A percentile compares a stretch with the other conserved stretches of the same genome.
Conservation (phyloP, 768 basidiomycete genomes). For the Tylopilus sp. region DNA sequence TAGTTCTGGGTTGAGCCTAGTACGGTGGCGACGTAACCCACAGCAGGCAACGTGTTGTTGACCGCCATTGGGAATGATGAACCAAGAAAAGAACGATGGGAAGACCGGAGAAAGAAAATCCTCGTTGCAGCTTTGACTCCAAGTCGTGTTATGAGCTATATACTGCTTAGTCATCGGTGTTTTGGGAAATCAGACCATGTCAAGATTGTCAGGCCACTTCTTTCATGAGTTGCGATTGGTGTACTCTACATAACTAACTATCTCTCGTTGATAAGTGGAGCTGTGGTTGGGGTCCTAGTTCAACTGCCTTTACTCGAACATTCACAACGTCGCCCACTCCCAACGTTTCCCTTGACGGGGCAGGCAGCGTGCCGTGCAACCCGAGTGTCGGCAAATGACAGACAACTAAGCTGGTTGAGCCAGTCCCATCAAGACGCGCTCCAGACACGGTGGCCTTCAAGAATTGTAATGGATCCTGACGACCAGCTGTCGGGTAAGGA, state of each 20-base stretch:
- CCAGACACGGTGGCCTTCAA: constrained; percentile 27
- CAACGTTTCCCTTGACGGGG: constrained; percentile 4
- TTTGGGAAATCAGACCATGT: background rate
- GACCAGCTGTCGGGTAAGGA: constrained; percentile 14
- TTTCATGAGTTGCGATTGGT: background rate
- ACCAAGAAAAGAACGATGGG: background rate
- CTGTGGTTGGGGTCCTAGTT: constrained; percentile 29
- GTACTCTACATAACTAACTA: background rate
- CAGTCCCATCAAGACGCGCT: constrained; percentile 14
- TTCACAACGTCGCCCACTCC: constrained; percentile 27
- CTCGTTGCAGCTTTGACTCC: constrained; percentile 3
- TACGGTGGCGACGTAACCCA: constrained; percentile 24
- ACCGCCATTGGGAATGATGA: constrained; percentile 23
- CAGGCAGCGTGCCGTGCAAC: constrained; percentile 15
- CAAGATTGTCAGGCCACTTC: constrained; percentile 18
- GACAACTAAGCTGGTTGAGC: constrained; percentile 5
- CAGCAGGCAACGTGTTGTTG: constrained; percentile 18
- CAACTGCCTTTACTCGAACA: constrained; percentile 26
- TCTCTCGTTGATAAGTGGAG: constrained; percentile 19
- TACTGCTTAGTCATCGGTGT: constrained; percentile 26
- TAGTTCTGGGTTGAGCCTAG: constrained; percentile 19
- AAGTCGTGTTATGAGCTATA: background rate
- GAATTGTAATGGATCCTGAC: constrained; percentile 26
- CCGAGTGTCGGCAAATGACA: constrained; percentile 30
- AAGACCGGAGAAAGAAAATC: background rate